Evolutionary conservation across 768 basidiomycete species (phyloP), one percentile per base, ranked within the genome.

Genomic region (Sporobolomyces phaffii): DNA sequence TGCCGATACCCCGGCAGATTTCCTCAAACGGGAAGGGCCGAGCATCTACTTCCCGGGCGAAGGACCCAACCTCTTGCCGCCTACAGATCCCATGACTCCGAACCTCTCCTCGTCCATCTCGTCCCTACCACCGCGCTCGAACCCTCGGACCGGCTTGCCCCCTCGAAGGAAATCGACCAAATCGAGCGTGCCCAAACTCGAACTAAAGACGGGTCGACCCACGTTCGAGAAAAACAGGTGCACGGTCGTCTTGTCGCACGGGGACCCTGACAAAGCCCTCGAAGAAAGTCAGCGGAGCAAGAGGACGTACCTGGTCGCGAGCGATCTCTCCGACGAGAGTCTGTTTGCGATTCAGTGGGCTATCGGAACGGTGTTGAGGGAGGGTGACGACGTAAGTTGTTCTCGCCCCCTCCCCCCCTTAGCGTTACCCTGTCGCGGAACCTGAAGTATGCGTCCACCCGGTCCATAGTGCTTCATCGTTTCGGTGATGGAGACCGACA

Each of bases 321-420:
- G 91, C 75, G 96, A 99, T 82, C 77, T 98, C 73, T 91, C 89
- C 66, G 90, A 96, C 72, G 94, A 99, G 79, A 87, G 86, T 77
- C 82, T 87, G 38, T 99, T 93, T 77, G 96, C 96, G 1, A 85
- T 98, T 9, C 93, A 98, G 77, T 99, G 96, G 91, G 89, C 59
- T 1, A 44, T 61, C 24, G 53, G 62, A 40, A 62, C 64, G 2
- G 61, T 67, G 10, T 48, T 63, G 34, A 38, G 61, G 28, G 59
- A 60, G 53, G 64, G 62, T 13, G 96, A 99, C 74, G 89, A 93
- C 78, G 80, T 66, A 38, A n/a, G 62, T 38, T 3, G 43, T 22
- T 18, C 1, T 24, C 22, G 31, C 29, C 22, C 17, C 45, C 18
- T 24, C 29, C 24, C n/a, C n/a, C n/a, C n/a, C n/a, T n/a, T n/a